Evolutionary conservation across 352 stramenopile genomes (phyloP), one percentile per base, ranked within the genome.

Genomic region (Phytophthora meadii): DNA sequence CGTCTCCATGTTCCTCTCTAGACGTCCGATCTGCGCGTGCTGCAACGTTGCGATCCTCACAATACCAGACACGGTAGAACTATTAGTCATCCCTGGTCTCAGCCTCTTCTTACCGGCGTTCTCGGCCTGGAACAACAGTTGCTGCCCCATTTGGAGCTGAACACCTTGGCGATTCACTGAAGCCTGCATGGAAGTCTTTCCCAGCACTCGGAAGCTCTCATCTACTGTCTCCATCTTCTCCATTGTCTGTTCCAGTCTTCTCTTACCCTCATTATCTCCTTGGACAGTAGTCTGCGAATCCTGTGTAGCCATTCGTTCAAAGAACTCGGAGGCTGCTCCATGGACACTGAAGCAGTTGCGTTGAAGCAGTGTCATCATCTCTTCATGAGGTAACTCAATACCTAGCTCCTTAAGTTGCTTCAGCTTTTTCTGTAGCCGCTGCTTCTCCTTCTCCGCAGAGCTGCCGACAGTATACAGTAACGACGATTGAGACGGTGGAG

Each of bases 271-370:
- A 0, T 71, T 48, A 8, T 83, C 69, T 4, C 8, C 45, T 6
- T 41, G 46, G 9, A 25, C 56, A 10, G 3, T 36, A 1, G n/a
- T 30, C 9, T 61, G 36, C 12, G 58, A 41, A 0, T 70, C 53
- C 24, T 49, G 50, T n/a, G n/a, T 53, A 14, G 67, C 54, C 55
- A 81, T 22, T 8, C 65, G 75, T 57, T 95, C 87, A 58, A 93
- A 95, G 74, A 88, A 92, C 37, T 83, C 84, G 52, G 78, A 89
- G 24, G 84, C 85, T 5, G 85, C 85, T 15, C 76, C 81, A 7
- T 71, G 74, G 14, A 95, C 84, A 50, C 82, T 88, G 65, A 85
- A 93, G 72, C 82, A 91, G 53, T 92, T 92, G 45, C 79, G 79
- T 40, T 82, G 73, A 47, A 95, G 66, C 54, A 95, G 63, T 48